phyloP scores from a whole-genome alignment of 257 asterid genomes.

The Nicotiana otophora region DNA sequence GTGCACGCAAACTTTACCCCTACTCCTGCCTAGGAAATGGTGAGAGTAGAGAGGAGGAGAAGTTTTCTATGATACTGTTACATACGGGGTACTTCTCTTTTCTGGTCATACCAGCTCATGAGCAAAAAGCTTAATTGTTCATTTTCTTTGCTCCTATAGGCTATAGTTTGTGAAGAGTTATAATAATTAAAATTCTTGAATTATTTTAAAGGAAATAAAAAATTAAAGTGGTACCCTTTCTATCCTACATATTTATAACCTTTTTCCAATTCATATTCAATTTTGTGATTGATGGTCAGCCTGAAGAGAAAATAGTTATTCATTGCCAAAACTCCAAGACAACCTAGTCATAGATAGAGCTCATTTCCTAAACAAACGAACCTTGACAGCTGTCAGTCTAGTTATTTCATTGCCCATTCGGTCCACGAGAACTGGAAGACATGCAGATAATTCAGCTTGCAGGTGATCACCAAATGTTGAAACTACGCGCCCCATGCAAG shows the following conservation, averaged over 20 bases:
- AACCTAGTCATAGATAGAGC: background rate
- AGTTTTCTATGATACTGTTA: background rate
- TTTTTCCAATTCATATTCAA: background rate
- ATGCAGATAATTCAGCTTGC: conserved; percentile 58
- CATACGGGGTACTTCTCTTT: background rate
- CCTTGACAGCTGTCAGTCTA: conserved; percentile 98
- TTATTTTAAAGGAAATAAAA: background rate
- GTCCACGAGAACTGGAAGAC: conserved; percentile 98
- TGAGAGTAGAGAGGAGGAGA: background rate
- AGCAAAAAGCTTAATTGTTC: background rate
- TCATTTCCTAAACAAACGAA: conserved; percentile 23
- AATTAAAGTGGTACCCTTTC: background rate
- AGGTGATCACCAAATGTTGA: conserved; percentile 97
- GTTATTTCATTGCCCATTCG: conserved; percentile 99
- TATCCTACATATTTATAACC: background rate
- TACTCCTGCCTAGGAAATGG: background rate
- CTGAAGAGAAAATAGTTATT: background rate
- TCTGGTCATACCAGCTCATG: conserved; percentile 5
- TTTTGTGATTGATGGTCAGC: background rate
- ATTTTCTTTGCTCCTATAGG: background rate
- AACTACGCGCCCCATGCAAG: conserved; percentile 98
- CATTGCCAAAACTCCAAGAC: background rate
- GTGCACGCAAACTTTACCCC: too few relatives aligned
- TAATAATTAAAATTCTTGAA: background rate
- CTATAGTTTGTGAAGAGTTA: background rate